Evolutionary conservation across 2,329 filamentous ascomycete genomes (phyloP).

Genomic region (Pseudogymnoascus sp.): DNA sequence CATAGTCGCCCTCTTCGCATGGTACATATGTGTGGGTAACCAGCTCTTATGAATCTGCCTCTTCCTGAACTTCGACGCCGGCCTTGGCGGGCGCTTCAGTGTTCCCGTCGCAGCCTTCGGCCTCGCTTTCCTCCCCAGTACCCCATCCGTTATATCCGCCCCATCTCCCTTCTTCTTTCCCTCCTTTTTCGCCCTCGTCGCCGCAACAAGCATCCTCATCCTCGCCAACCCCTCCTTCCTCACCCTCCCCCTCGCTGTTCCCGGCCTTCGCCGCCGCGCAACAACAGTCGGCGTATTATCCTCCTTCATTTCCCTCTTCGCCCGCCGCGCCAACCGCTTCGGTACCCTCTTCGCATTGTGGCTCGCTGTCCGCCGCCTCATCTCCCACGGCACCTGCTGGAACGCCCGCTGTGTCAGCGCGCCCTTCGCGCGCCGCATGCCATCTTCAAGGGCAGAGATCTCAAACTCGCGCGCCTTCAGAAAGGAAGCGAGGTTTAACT

Average conservation of each 20-base stretch:
- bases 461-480: conserved; percentile 81
- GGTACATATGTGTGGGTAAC: conserved; percentile 90
- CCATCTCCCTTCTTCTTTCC: conserved; percentile 20
- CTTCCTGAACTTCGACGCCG: conserved; percentile 67
- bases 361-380: conserved; percentile 83
- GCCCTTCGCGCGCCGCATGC: conserved; percentile 66
- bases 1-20: conserved; percentile 87
- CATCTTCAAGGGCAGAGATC: conserved; percentile 74
- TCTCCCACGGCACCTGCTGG: conserved; percentile 75
- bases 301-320: conserved; percentile 67
- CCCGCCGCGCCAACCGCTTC: conserved; percentile 61
- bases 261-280: conserved; percentile 51
- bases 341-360: conserved; percentile 92
- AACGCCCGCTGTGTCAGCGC: conserved; percentile 65
- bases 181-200: conserved; percentile 40
- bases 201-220: conserved; percentile 54
- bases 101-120: conserved; percentile 64
- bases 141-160: conserved; percentile 21
- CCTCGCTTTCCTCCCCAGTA: conserved; percentile 37
- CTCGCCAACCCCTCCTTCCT: conserved; percentile 69
- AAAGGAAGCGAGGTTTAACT: conserved; percentile 78
- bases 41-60: conserved; percentile 84
- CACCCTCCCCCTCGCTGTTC: conserved; percentile 49
- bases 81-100: conserved; percentile 55
- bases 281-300: conserved; percentile 85